Conservation (phyloP, 805 yeast genomes). For the Wickerhamomyces sydowiorum region DNA sequence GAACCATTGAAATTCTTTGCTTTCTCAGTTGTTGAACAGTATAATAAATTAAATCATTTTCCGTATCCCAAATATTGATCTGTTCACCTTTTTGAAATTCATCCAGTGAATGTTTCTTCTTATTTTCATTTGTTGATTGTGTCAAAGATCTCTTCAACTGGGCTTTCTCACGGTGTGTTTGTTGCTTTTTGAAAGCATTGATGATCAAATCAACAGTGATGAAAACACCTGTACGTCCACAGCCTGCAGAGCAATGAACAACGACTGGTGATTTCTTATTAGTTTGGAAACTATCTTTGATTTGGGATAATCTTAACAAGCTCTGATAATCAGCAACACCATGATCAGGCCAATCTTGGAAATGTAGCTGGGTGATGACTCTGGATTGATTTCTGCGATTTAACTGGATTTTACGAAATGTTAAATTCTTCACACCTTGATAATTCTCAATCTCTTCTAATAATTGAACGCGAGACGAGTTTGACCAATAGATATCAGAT, state of each 20-base stretch:
- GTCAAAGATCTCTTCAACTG: background rate
- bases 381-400: constrained; percentile 17
- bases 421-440: constrained; percentile 25
- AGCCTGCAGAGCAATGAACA: constrained; percentile 96
- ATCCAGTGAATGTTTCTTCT: background rate
- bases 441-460: constrained; percentile 24
- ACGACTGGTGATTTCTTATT: constrained; percentile 43
- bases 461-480: constrained; percentile 37
- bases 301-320: constrained; percentile 24
- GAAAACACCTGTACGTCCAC: constrained; percentile 93
- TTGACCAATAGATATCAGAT: constrained; percentile 80
- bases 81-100: constrained; percentile 5
- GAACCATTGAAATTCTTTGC: constrained; percentile 76
- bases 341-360: constrained; percentile 81
- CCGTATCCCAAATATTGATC: constrained; percentile 35
- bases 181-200: constrained; percentile 9
- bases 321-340: constrained; percentile 45
- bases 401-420: constrained; percentile 22
- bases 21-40: constrained; percentile 58
- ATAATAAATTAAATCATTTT: constrained; percentile 51
- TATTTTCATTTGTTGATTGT: background rate
- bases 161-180: background rate
- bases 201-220: constrained; percentile 50
- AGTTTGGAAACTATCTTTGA: constrained; percentile 23
- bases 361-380: constrained; percentile 68